Percentiles rank a stretch among this genome's conserved stretches.
phyloP scores from a whole-genome alignment of 805 yeast species.

The Candida anglica region DNA sequence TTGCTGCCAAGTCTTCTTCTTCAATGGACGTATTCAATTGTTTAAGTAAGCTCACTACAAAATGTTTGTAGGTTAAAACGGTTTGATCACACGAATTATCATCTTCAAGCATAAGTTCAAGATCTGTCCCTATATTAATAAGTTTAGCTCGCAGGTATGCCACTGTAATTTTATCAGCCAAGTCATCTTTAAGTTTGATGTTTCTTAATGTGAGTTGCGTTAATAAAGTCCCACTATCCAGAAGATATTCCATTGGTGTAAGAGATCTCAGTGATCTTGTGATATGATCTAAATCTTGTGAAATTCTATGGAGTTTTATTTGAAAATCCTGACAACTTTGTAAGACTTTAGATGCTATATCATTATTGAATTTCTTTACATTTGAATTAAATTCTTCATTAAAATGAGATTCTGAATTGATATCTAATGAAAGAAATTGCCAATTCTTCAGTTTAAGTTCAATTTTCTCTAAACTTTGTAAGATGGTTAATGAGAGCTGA shows the following conservation, averaged over 20 bases:
- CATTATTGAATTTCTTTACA: conserved; percentile 41
- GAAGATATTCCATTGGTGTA: conserved; percentile 44
- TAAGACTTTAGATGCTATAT: conserved; percentile 52
- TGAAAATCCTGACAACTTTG: conserved; percentile 47
- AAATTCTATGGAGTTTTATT: conserved; percentile 35
- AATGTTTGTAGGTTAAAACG: conserved; percentile 47
- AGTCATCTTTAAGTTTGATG: conserved; percentile 46
- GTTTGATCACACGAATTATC: conserved; percentile 27
- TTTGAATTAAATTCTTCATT: conserved; percentile 12
- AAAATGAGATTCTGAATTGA: conserved; percentile 40
- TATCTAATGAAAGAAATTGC: conserved; percentile 53
- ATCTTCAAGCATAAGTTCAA: conserved; percentile 46
- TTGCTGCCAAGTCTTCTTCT: conserved; percentile 50
- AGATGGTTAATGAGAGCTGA: conserved; percentile 41
- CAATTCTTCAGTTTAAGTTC: conserved; percentile 46
- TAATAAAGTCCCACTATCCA: conserved; percentile 49
- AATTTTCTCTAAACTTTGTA: conserved; percentile 48
- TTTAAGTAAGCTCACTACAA: conserved; percentile 53
- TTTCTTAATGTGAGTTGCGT: conserved; percentile 42
- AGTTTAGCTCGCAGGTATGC: conserved; percentile 64
- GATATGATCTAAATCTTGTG: conserved; percentile 43
- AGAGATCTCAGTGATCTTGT: conserved; percentile 39
- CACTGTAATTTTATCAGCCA: conserved; percentile 51
- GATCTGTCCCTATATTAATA: conserved; percentile 59
- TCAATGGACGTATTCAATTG: conserved; percentile 56